Evolutionary conservation across 495 filamentous ascomycete species (phyloP).

Genomic region (Cudoniella acicularis): DNA sequence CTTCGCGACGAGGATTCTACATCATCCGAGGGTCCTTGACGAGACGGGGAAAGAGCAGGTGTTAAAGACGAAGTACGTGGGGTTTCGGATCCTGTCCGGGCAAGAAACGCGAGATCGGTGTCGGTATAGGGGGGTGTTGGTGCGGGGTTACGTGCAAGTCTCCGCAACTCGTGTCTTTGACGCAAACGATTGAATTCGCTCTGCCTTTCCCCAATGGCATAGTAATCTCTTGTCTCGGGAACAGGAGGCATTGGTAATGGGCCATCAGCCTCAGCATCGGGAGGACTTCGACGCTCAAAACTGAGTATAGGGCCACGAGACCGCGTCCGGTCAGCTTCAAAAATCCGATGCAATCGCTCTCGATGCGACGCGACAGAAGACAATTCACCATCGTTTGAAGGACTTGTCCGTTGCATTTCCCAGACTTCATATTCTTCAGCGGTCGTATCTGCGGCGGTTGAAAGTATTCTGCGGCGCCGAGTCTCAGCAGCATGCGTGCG

Average conservation of each 20-base stretch:
- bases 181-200: conserved; percentile 12
- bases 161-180: conserved; percentile 15
- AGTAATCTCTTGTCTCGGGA: conserved; percentile 33
- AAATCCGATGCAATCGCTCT: neutral
- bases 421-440: conserved; percentile 5
- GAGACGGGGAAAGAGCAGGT: conserved; percentile 16
- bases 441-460: conserved; percentile 2
- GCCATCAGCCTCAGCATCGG: conserved; percentile 8
- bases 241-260: conserved; percentile 29
- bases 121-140: conserved; percentile 25
- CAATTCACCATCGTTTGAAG: neutral
- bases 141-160: conserved; percentile 16
- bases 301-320: conserved; percentile 5
- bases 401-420: neutral
- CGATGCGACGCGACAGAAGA: neutral
- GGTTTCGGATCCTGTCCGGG: conserved; percentile 8
- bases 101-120: conserved; percentile 10
- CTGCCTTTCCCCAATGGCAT: conserved; percentile 10
- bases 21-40: neutral
- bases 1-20: neutral
- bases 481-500: conserved; percentile 26
- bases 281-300: conserved; percentile 13
- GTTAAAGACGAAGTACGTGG: conserved; percentile 17
- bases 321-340: conserved; percentile 18
- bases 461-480: conserved; percentile 24